Evolutionary conservation across 768 basidiomycete genomes (phyloP).

Genomic region (Cystofilobasidium ferigula): DNA sequence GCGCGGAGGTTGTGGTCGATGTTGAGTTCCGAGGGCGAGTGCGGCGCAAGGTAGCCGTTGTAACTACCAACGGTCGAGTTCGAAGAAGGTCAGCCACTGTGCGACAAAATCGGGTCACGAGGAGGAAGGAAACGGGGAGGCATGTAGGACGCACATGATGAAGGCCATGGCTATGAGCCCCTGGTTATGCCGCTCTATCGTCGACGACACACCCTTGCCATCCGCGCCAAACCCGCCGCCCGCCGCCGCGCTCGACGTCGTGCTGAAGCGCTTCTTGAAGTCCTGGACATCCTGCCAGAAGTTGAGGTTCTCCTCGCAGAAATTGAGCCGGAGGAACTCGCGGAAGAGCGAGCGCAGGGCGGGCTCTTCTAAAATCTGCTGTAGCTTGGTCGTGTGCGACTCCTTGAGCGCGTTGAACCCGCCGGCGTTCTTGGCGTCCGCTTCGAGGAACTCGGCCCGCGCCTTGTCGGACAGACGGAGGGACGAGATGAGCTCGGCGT

Average conservation of each 20-base stretch:
- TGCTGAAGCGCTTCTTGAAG: constrained; percentile 90
- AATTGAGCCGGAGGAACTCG: constrained; percentile 84
- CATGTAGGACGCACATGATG: constrained; percentile 48
- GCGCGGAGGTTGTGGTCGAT: constrained; percentile 94
- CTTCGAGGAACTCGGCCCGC: constrained; percentile 13
- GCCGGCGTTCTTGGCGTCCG: constrained; percentile 13
- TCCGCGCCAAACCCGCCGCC: constrained; percentile 23
- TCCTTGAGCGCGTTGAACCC: constrained; percentile 53
- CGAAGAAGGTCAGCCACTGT: no score
- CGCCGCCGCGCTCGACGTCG: constrained; percentile 75
- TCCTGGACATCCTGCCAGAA: constrained; percentile 98
- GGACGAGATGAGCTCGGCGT: constrained; percentile 17
- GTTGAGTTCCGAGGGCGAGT: constrained; percentile 90
- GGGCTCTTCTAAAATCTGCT: constrained; percentile 86
- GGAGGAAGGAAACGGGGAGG: background rate
- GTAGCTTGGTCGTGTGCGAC: constrained; percentile 81
- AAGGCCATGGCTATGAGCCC: constrained; percentile 88
- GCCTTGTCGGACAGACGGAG: constrained; percentile 20
- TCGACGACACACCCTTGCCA: constrained; percentile 38
- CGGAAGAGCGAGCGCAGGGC: constrained; percentile 79
- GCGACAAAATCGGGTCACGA: background rate
- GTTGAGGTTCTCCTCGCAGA: constrained; percentile 94
- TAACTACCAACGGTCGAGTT: no score
- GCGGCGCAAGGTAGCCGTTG: constrained; percentile 88
- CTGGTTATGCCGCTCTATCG: constrained; percentile 97